Evolutionary conservation across 2,329 filamentous ascomycete genomes (phyloP), one percentile per base, ranked within the genome.

Genomic region (Exutisphaerella laricina): DNA sequence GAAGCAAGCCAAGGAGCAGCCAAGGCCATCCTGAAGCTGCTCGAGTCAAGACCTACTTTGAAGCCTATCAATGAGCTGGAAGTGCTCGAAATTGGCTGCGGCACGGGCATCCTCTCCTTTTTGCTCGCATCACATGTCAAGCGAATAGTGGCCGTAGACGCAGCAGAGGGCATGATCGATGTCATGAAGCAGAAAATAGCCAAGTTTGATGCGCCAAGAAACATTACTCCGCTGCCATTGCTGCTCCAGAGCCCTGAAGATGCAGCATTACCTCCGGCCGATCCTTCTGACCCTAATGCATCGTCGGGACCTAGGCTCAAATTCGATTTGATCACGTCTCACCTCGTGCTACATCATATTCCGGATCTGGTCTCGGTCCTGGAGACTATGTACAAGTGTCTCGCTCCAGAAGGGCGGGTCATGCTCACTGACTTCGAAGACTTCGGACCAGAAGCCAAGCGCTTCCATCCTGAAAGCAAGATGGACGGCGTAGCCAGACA

Each of bases 381-480:
- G 26, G 20, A 45, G 39, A 58, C 55, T 3, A 56, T 58, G 50
- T 36, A 51, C 34, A 46, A 42, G 7, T 58, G 55, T 38, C 40
- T 58, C 13, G 41, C 41, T n/a, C 39, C 45, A 3, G 53, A 46
- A 1, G 55, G 53, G 5, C 43, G 41, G 17, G 31, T 54, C 7
- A 58, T 56, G 53, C 44, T 56, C 23, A 57, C 55, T 9, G 55
- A 58, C 29, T 58, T 58, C 37, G 48, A 58, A 25, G 53, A 58
- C 14, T 54, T 55, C 32, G 54, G 52, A 3, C 45, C 54, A 8
- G 48, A 58, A 33, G 50, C 55, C 8, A 51, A 48, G 39, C 39
- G 54, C 5, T 58, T 58, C 22, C 55, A 58, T 38, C 48, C 55
- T 7, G 47, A 36, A 4, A 39, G 41, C 6, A 58, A 55, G 39